Conservation (phyloP, 2,329 filamentous ascomycete species). For the Trichophaea hybrida region DNA sequence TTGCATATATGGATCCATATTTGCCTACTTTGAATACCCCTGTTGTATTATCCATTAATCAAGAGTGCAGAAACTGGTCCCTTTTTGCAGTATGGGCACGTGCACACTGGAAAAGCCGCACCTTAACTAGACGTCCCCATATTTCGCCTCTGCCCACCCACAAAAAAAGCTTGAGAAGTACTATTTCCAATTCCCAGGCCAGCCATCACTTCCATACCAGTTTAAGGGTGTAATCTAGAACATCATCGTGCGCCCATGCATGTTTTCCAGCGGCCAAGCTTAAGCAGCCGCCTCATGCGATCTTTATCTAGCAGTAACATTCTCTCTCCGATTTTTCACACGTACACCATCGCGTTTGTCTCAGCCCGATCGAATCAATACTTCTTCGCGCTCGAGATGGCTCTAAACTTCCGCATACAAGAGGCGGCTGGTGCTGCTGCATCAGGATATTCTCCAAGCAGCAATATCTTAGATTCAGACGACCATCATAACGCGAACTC, state of each 20-base stretch:
- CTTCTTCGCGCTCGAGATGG: not conserved
- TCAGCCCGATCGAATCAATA: not conserved
- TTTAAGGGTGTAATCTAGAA: not conserved
- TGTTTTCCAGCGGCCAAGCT: not conserved
- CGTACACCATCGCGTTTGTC: not conserved
- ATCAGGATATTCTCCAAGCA: not conserved
- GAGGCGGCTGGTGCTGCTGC: not conserved
- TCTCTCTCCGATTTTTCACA: not conserved
- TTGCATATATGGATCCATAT: no score
- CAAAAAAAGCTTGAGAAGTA: not conserved
- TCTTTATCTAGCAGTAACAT: not conserved
- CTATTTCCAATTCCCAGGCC: not conserved
- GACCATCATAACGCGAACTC: not conserved
- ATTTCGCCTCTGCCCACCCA: not conserved
- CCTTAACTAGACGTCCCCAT: not conserved
- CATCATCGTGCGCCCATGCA: not conserved
- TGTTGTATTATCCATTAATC: not conserved
- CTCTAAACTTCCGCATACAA: not conserved
- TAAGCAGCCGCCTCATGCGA: slow-evolving; percentile 2
- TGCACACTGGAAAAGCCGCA: not conserved
- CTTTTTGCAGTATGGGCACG: not conserved
- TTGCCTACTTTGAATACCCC: no score
- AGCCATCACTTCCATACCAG: not conserved
- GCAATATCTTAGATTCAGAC: not conserved
- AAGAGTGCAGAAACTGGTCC: not conserved